phyloP scores from a whole-genome alignment of 176 grass and related monocot species.

The bread wheat (Triticum aestivum) region IWGSC_CS_RefSeq_v2.1 NC_057796.1:493867409-493867908 shows the following conservation, averaged over 20 bases:
- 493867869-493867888: background rate
- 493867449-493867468: background rate
- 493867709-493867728: slow-evolving; percentile 24
- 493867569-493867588: slow-evolving; percentile 64
- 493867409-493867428: background rate
- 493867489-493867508: slow-evolving; percentile 91
- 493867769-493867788: slow-evolving; percentile 2
- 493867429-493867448: slow-evolving; percentile 9
- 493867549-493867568: slow-evolving; percentile 65
- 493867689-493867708: slow-evolving; percentile 23
- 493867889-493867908: background rate
- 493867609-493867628: slow-evolving; percentile 61
- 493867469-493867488: slow-evolving; percentile 32
- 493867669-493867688: slow-evolving; percentile 22
- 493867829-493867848: background rate
- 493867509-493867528: slow-evolving; percentile 59
- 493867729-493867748: slow-evolving; percentile 39
- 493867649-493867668: slow-evolving; percentile 32
- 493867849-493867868: background rate
- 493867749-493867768: slow-evolving; percentile 34
- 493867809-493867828: background rate
- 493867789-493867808: background rate
- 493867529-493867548: slow-evolving; percentile 56
- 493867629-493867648: slow-evolving; percentile 74
- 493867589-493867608: slow-evolving; percentile 64